Evolutionary conservation across 2,329 filamentous ascomycete species (phyloP).

Genomic region (Monilinia fructigena): DNA sequence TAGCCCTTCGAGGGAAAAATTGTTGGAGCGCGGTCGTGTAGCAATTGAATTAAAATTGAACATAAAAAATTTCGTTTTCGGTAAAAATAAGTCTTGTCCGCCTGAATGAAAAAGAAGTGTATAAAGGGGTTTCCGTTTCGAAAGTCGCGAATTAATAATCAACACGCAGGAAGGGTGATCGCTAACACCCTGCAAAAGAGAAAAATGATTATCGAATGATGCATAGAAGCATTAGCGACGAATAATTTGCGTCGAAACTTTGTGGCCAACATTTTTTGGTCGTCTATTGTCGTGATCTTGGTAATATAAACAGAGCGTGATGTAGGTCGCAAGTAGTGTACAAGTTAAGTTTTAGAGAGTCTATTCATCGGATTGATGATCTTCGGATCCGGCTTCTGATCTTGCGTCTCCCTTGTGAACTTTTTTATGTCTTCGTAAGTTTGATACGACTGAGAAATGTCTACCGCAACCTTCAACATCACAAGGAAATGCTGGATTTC

Average conservation of each 20-base stretch:
- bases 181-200: background rate
- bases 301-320: conserved; percentile 18
- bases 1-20: background rate
- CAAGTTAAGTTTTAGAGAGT: conserved; percentile 4
- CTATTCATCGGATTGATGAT: conserved; percentile 53
- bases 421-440: conserved; percentile 90
- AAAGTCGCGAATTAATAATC: conserved; percentile 11
- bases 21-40: background rate
- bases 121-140: background rate
- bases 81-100: background rate
- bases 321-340: conserved; percentile 5
- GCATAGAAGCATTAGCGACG: background rate
- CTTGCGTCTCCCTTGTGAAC: conserved; percentile 80
- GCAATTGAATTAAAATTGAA: conserved; percentile 14
- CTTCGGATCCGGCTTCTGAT: conserved; percentile 63
- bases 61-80: background rate
- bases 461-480: conserved; percentile 93
- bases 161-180: background rate
- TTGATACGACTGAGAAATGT: conserved; percentile 96
- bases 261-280: conserved; percentile 8
- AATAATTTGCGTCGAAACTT: background rate
- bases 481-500: conserved; percentile 75
- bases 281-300: conserved; percentile 17
- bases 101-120: background rate
- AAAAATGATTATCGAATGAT: conserved; percentile 13